Evolutionary conservation across 345 rosid genomes (phyloP).

Genomic region (Eucalyptus decipiens): DNA sequence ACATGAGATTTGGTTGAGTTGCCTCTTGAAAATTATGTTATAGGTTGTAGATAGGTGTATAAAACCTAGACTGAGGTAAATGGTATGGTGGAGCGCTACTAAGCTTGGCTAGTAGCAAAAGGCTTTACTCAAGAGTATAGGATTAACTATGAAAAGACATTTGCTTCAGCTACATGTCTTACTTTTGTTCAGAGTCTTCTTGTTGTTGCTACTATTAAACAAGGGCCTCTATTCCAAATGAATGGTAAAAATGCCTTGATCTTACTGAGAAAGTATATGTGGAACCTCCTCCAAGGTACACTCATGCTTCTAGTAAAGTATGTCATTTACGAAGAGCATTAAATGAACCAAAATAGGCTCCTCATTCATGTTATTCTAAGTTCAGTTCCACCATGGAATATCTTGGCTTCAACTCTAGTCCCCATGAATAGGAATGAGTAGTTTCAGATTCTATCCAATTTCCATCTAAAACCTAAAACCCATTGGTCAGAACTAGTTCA

Average conservation of each 20-base stretch:
- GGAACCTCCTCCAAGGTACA: neutral
- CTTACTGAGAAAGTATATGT: neutral
- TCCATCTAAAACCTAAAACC: too few relatives aligned
- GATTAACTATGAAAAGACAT: neutral
- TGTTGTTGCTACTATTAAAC: accelerated
- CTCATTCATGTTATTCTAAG: neutral
- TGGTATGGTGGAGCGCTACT: neutral
- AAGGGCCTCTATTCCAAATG: neutral
- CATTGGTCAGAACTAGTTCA: accelerated
- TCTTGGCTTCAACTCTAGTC: neutral
- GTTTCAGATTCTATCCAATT: too few relatives aligned
- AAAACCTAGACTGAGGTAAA: neutral
- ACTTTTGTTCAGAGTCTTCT: neutral
- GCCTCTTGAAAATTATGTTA: neutral
- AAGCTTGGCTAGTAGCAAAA: accelerated
- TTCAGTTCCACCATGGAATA: neutral
- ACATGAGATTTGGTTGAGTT: neutral
- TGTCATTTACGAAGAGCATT: neutral
- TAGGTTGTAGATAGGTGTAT: accelerated
- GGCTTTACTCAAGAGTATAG: neutral
- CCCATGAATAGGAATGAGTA: too few relatives aligned
- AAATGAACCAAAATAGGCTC: neutral
- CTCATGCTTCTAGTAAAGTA: neutral
- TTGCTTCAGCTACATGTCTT: neutral
- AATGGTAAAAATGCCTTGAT: neutral